These are phyloP conservation scores for Emmonsiellopsis sp. DNA, from an alignment of 2,329 filamentous ascomycete genomes.

Conservation along the genomic window DNA sequence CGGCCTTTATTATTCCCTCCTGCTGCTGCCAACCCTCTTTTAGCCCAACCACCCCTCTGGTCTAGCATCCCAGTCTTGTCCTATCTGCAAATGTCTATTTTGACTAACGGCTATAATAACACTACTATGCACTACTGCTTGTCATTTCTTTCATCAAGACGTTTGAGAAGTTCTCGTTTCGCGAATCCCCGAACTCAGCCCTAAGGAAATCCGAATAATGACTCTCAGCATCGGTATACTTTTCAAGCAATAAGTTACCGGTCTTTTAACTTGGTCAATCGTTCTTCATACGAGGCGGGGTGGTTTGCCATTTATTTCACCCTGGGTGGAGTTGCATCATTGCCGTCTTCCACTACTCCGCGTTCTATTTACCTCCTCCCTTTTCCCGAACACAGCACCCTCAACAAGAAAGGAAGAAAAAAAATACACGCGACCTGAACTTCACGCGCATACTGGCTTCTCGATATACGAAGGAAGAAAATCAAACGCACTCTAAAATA, in stretches of 20 bases:
- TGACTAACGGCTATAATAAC: constrained; percentile 3
- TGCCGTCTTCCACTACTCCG: background rate
- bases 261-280: background rate
- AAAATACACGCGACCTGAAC: background rate
- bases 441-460: background rate
- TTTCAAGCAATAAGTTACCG: background rate
- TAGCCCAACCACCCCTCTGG: constrained; percentile 3
- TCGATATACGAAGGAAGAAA: background rate
- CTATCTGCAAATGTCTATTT: constrained; percentile 3
- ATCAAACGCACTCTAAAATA: background rate
- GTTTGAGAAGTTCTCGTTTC: constrained; percentile 3
- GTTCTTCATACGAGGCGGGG: background rate
- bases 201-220: constrained; percentile 1
- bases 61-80: constrained; percentile 2
- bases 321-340: background rate
- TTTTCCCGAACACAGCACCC: background rate
- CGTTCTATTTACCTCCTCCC: background rate
- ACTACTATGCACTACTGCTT: constrained; percentile 4
- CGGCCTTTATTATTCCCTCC: background rate
- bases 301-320: background rate
- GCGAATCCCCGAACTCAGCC: constrained; percentile 2
- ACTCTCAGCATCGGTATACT: background rate
- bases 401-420: background rate
- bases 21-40: constrained; percentile 1
- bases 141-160: background rate